Conservation (phyloP, 2,329 filamentous ascomycete species). For the Epichloe scottii region DNA sequence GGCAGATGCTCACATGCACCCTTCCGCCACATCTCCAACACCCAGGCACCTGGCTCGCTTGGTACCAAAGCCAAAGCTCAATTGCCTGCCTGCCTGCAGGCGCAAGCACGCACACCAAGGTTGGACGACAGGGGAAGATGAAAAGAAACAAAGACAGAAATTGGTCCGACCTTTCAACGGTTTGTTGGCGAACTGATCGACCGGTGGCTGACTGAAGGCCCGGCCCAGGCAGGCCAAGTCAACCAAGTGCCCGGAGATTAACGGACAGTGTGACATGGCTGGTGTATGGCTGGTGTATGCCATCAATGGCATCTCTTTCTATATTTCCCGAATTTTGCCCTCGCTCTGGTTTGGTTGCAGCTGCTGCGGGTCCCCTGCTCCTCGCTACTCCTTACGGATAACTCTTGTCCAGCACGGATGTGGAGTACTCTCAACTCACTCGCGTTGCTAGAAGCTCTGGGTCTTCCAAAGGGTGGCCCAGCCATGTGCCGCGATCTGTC, state of each 20-base stretch:
- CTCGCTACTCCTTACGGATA: no score
- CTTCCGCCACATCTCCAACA: not conserved
- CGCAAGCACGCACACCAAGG: not conserved
- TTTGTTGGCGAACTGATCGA: not conserved
- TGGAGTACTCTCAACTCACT: not conserved
- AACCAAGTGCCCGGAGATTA: not conserved
- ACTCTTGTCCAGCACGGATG: not conserved
- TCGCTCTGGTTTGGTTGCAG: not conserved
- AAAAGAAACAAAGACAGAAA: not conserved
- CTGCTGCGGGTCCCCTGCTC: not conserved
- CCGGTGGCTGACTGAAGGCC: not conserved
- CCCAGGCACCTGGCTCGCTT: not conserved
- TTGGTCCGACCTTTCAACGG: not conserved
- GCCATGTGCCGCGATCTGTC: not conserved
- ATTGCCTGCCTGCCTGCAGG: not conserved
- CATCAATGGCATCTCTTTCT: not conserved
- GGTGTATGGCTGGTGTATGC: not conserved
- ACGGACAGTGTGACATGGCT: not conserved
- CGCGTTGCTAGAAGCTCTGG: not conserved
- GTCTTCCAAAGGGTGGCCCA: not conserved
- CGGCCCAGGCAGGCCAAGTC: not conserved
- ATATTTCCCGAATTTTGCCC: not conserved
- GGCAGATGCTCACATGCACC: constrained; percentile 1
- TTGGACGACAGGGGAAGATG: not conserved
- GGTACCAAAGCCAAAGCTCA: not conserved